Percentiles rank a stretch among this genome's conserved stretches.
These are phyloP conservation scores for Melaleuca alternifolia DNA, from an alignment of 345 rosid species.

Conservation along the genomic window DNA sequence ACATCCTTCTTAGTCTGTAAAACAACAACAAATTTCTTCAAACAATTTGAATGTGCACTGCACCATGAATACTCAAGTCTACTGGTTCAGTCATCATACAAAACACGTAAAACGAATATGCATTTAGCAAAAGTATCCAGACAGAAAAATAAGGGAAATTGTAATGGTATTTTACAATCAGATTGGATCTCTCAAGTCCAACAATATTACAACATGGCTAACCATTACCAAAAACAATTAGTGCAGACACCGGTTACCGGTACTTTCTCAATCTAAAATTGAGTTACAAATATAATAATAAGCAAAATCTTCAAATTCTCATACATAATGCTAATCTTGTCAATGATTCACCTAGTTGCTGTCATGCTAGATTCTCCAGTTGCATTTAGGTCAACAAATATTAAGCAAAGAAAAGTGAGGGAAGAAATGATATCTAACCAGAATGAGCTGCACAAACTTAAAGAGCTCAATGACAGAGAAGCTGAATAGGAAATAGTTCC, in stretches of 20 bases:
- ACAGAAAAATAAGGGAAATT: background rate
- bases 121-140: background rate
- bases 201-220: background rate
- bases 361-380: background rate
- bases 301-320: background rate
- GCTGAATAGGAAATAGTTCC: background rate
- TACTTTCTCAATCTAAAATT: background rate
- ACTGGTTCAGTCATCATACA: background rate
- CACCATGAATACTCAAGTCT: background rate
- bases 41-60: background rate
- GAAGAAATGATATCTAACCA: background rate
- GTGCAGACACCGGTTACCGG: background rate
- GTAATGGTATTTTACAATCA: background rate
- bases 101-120: background rate
- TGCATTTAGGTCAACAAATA: background rate
- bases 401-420: background rate
- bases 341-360: background rate
- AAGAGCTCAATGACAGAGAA: background rate
- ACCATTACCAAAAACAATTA: background rate
- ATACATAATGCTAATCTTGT: background rate
- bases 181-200: background rate
- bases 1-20: slow-evolving; percentile 68
- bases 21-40: background rate
- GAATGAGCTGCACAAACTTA: background rate
- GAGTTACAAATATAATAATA: background rate